phyloP scores from a whole-genome alignment of 306 rosid species.

The Echinosophora koreensis region DNA sequence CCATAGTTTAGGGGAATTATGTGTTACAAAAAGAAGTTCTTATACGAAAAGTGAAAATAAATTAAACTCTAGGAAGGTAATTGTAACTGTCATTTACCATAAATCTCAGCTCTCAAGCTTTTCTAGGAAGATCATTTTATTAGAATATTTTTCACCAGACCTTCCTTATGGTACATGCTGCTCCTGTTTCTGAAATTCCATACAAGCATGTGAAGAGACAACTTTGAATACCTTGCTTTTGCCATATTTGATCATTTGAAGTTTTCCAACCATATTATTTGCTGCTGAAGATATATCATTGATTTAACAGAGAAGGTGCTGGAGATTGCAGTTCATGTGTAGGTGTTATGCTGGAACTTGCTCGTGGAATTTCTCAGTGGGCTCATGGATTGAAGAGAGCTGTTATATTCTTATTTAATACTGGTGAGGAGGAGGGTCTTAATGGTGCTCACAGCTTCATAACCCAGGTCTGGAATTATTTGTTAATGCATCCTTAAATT shows the following conservation, averaged over 20 bases:
- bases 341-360: constrained; percentile 95
- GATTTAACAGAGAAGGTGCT: constrained; percentile 87
- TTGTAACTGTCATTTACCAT: too few species aligned
- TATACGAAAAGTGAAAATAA: too few species aligned
- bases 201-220: constrained; percentile 18
- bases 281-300: constrained; percentile 35
- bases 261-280: constrained; percentile 16
- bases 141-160: not conserved
- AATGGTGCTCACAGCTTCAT: constrained; percentile 97
- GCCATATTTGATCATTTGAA: not conserved
- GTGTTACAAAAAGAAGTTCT: too few species aligned
- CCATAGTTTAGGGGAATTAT: too few species aligned
- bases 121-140: constrained; percentile 12
- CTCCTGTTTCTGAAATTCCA: constrained; percentile 25
- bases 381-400: constrained; percentile 89
- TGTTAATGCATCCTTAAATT: constrained; percentile 39
- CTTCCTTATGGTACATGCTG: constrained; percentile 10
- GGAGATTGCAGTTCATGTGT: constrained; percentile 98
- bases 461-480: constrained; percentile 76
- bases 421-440: constrained; percentile 98
- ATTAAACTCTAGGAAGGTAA: too few species aligned
- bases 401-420: constrained; percentile 91
- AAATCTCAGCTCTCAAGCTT: not conserved
- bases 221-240: constrained; percentile 18
- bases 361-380: constrained; percentile 97